Evolutionary conservation across 352 stramenopile genomes (phyloP).

Genomic region (Globisporangium recalcitrans): DNA sequence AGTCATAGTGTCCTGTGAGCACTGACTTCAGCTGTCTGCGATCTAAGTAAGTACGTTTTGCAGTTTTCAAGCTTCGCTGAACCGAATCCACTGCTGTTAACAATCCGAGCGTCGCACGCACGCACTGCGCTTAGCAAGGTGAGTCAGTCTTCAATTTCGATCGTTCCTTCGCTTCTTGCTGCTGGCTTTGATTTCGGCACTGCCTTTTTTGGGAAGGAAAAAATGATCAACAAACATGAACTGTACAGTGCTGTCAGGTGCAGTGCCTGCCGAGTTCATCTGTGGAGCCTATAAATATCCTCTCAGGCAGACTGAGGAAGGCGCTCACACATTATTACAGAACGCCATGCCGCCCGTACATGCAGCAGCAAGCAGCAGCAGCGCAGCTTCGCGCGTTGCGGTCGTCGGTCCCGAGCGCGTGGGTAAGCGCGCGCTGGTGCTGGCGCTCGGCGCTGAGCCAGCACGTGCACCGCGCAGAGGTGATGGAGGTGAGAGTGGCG

Average conservation of each 20-base stretch:
- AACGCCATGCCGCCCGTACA: neutral
- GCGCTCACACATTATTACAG: neutral
- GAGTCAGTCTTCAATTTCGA: neutral
- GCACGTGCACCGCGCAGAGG: neutral
- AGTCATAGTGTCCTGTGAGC: neutral
- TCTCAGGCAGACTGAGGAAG: neutral
- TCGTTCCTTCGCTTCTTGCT: neutral
- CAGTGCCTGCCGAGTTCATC: neutral
- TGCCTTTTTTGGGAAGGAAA: neutral
- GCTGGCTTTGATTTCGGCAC: neutral
- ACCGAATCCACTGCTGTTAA: too few relatives aligned
- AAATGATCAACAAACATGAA: neutral
- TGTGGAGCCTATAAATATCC: constrained; percentile 5
- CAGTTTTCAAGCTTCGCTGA: too few relatives aligned
- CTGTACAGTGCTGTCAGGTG: neutral
- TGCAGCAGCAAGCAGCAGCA: neutral
- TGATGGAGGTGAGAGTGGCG: neutral
- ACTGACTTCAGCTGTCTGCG: too few relatives aligned
- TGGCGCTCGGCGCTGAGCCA: constrained; percentile 34
- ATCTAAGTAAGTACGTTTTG: too few relatives aligned
- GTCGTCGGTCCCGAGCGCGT: constrained; percentile 38
- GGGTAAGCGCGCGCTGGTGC: constrained; percentile 48
- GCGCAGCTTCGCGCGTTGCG: constrained; percentile 11
- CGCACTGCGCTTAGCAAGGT: neutral
- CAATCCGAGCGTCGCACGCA: too few relatives aligned